Evolutionary conservation across 305 asterid genomes (phyloP).

Genomic region (Fraxinus baroniana): DNA sequence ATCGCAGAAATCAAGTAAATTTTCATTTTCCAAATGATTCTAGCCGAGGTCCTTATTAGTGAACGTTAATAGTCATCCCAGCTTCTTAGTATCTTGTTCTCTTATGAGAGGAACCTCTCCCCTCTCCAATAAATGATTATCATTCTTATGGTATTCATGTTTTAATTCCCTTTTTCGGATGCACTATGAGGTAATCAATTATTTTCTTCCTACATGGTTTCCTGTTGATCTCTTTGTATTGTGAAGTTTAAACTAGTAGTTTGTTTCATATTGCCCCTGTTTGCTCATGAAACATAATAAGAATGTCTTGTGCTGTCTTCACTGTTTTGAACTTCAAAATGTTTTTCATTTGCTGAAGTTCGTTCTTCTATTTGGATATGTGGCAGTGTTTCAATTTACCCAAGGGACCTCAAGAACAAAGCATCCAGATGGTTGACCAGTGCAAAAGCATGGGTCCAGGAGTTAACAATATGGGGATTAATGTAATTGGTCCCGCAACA

Average conservation of each 20-base stretch:
- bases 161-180: background rate
- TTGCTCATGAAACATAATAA: background rate
- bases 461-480: slow-evolving; percentile 47
- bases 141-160: background rate
- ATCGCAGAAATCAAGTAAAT: background rate
- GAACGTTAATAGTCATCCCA: background rate
- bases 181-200: background rate
- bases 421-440: slow-evolving; percentile 56
- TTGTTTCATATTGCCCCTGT: background rate
- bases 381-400: slow-evolving; percentile 53
- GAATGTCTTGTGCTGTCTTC: background rate
- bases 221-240: background rate
- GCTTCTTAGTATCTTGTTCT: background rate
- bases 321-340: background rate
- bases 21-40: background rate
- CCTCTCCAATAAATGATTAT: background rate
- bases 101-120: background rate
- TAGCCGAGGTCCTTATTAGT: background rate
- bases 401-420: slow-evolving; percentile 55
- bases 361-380: slow-evolving; percentile 8
- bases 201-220: background rate
- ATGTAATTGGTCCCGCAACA: slow-evolving; percentile 43
- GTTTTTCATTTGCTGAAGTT: background rate
- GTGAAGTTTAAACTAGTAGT: background rate
- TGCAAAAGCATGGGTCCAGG: slow-evolving; percentile 50